Evolutionary conservation across 495 filamentous ascomycete species (phyloP), one percentile per base, ranked within the genome.

Genomic region (Penicillium maclennaniae): DNA sequence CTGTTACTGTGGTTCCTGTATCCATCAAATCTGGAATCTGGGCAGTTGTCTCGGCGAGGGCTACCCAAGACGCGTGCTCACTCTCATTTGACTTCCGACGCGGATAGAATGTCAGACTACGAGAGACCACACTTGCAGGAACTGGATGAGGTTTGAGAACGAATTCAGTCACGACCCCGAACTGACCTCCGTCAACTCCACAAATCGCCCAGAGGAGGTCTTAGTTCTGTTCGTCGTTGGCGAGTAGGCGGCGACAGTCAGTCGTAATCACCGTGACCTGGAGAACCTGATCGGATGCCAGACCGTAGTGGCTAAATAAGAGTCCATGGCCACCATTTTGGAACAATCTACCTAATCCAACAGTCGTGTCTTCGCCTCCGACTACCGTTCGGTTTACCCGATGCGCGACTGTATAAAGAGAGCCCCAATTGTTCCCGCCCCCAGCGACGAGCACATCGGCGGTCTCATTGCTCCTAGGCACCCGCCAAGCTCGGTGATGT

Each of bases 121-220:
- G 66, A 14, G 43, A 58, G 17, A 62, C 53, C n/a, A 58, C 56
- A 47, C 49, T 67, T 9, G 16, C 16, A 4, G 59, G 71, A 47
- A 79, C 79, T 3, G 67, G 63, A 17, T 74, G 61, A 1, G 58
- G 55, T 26, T 56, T 63, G 6, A 69, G 43, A 0, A 82, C 82
- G 38, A 54, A 65, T 28, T 66, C 43, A 66, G 70, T 39, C 69
- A 86, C 66, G 23, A 71, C 62, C 0, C 68, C 68, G 34, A 61
- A 71, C 14, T 56, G 61, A 7, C 66, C 66, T 3, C 54, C 52
- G 8, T 66, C 66, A 1, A 47, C 66, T 21, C 60, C 67, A 7
- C 69, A 62, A 7, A 77, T 31, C 7, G 72, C 73, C 56, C 76
- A 83, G 67, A 82, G 83, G 17, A 84, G 74, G 45, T 83, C 81